Evolutionary conservation across 164 flowering plant genomes (phyloP).

Genomic region (Amborella trichopoda): DNA sequence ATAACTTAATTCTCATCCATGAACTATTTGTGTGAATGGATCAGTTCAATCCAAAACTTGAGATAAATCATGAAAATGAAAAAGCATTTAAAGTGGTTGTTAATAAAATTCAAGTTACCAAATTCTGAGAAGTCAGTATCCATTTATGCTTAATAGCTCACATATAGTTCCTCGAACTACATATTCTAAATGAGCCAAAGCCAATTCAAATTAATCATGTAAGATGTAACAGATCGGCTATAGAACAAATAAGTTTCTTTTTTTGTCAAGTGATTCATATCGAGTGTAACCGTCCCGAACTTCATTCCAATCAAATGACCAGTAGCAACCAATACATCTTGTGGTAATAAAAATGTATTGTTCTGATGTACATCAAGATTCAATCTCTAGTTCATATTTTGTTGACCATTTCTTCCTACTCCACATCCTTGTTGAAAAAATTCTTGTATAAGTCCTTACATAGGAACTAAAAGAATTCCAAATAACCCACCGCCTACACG

Average conservation of each 20-base stretch:
- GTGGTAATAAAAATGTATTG: constrained; percentile 1
- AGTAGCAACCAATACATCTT: neutral
- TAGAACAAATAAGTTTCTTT: neutral
- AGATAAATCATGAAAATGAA: too few relatives aligned
- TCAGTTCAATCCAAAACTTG: too few relatives aligned
- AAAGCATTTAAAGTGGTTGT: neutral
- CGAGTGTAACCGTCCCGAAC: neutral
- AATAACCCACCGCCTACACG: too few relatives aligned
- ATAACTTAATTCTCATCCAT: too few relatives aligned
- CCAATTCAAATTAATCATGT: constrained; percentile 3
- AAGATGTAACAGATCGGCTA: neutral
- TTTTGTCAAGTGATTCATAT: constrained; percentile 3
- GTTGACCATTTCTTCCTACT: neutral
- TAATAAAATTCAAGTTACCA: neutral
- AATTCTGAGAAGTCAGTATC: constrained; percentile 2
- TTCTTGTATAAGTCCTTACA: too few relatives aligned
- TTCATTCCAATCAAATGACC: constrained; percentile 3
- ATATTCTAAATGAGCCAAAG: neutral
- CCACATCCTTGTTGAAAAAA: neutral
- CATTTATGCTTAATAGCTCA: neutral
- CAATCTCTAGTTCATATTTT: neutral
- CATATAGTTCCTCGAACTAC: neutral
- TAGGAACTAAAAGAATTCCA: too few relatives aligned
- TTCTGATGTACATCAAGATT: neutral
- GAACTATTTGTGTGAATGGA: too few relatives aligned